phyloP scores from a whole-genome alignment of 225 moss, liverwort and hornwort species.

The Polytrichum commune region DNA sequence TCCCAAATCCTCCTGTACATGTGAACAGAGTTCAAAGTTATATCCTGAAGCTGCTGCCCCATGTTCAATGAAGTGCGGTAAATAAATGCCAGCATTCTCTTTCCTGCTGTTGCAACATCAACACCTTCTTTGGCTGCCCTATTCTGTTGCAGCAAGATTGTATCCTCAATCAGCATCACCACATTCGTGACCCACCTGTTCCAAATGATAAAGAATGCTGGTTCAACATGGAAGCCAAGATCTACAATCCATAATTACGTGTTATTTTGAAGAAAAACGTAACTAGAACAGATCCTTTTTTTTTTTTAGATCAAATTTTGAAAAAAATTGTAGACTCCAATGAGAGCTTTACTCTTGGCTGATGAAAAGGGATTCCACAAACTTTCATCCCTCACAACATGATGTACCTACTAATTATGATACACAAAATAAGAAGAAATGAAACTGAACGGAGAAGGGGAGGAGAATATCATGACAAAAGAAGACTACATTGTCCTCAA shows the following conservation, averaged over 20 bases:
- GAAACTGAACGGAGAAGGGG: neutral
- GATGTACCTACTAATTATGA: too few relatives aligned
- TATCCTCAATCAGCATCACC: constrained; percentile 49
- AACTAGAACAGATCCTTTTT: too few relatives aligned
- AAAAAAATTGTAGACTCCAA: too few relatives aligned
- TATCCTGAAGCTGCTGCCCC: constrained; percentile 62
- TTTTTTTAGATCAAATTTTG: too few relatives aligned
- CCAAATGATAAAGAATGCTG: constrained; percentile 3
- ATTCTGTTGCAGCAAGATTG: constrained; percentile 20
- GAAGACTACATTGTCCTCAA: constrained; percentile 49
- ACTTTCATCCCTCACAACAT: neutral
- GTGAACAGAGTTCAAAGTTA: constrained; percentile 49
- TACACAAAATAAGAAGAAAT: too few relatives aligned
- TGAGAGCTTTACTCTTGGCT: neutral
- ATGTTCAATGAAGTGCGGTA: constrained; percentile 52
- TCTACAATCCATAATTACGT: neutral
- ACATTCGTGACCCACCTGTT: constrained; percentile 40
- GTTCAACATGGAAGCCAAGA: neutral
- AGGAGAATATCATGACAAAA: constrained; percentile 8
- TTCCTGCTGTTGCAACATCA: constrained; percentile 7
- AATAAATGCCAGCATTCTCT: constrained; percentile 34
- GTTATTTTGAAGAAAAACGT: neutral
- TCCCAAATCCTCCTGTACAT: constrained; percentile 56
- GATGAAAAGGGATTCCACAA: neutral
- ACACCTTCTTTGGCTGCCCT: constrained; percentile 27